Evolutionary conservation across 1,284 basidiomycete genomes (phyloP).

Genomic region (Sphaerobolus stellatus): DNA sequence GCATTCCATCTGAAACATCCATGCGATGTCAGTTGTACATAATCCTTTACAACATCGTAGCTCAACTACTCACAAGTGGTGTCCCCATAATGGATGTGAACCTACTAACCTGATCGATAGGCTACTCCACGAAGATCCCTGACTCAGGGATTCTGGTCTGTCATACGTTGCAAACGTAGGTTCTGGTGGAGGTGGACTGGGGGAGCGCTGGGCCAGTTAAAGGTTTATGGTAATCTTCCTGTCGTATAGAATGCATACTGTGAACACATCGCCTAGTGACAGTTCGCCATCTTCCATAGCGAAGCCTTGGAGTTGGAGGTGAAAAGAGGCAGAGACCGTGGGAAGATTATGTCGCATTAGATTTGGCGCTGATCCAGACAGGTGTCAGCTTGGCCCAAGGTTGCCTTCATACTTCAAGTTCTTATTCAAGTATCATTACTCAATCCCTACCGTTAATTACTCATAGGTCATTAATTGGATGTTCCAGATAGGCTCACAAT

Average conservation of each 20-base stretch:
- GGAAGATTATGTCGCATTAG: no score
- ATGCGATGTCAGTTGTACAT: neutral
- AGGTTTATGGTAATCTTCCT: neutral
- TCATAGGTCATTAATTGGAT: no score
- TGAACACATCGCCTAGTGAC: neutral
- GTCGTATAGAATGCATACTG: neutral
- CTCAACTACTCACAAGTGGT: constrained; percentile 84
- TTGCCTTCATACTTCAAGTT: no score
- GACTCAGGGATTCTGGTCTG: constrained; percentile 16
- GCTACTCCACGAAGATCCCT: constrained; percentile 25
- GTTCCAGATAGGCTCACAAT: no score
- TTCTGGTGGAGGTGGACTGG: constrained; percentile 28
- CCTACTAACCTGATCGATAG: constrained; percentile 80
- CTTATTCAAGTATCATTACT: no score
- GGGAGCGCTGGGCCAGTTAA: constrained; percentile 27
- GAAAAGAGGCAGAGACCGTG: no score
- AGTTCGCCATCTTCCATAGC: neutral
- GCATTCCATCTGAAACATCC: constrained; percentile 75
- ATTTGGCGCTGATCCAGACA: no score
- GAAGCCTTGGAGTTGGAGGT: no score
- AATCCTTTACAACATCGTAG: constrained; percentile 35
- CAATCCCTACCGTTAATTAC: no score
- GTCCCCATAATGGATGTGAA: constrained; percentile 88
- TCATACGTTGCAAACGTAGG: constrained; percentile 35
- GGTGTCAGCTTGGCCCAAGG: no score